phyloP scores from a whole-genome alignment of 257 asterid species.

The Cinchona pubescens region DNA sequence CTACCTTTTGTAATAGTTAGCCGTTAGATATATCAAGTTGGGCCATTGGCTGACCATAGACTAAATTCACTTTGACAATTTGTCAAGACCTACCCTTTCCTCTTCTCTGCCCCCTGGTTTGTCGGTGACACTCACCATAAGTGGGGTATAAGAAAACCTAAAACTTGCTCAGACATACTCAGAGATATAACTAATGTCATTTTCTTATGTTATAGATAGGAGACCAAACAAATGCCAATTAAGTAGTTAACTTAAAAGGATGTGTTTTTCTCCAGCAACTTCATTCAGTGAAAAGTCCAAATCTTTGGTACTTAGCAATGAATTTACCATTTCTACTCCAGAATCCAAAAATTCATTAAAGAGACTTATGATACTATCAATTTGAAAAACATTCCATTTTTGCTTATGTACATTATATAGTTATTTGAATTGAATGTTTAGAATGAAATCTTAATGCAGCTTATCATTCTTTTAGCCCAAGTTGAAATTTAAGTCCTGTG shows the following conservation, averaged over 20 bases:
- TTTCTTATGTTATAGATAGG: background rate
- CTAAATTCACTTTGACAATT: background rate
- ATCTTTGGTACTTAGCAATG: background rate
- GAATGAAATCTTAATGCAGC: background rate
- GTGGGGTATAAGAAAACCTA: background rate
- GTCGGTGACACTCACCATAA: background rate
- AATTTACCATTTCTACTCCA: background rate
- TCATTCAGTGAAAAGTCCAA: background rate
- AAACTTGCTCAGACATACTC: background rate
- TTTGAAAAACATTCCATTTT: background rate
- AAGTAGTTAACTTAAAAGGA: background rate
- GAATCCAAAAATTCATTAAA: background rate
- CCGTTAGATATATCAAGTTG: background rate
- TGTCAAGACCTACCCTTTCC: background rate
- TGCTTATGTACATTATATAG: background rate
- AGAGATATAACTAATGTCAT: background rate
- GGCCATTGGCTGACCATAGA: background rate
- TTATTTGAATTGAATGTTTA: background rate
- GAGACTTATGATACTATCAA: background rate
- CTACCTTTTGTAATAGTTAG: background rate
- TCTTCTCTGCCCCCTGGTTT: background rate
- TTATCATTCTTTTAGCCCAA: background rate
- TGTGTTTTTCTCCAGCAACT: background rate
- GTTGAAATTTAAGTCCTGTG: background rate
- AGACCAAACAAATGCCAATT: background rate